Base-by-base conservation (phyloP, 1,284 basidiomycete species). In the Ceratobasidium sp. region DNA sequence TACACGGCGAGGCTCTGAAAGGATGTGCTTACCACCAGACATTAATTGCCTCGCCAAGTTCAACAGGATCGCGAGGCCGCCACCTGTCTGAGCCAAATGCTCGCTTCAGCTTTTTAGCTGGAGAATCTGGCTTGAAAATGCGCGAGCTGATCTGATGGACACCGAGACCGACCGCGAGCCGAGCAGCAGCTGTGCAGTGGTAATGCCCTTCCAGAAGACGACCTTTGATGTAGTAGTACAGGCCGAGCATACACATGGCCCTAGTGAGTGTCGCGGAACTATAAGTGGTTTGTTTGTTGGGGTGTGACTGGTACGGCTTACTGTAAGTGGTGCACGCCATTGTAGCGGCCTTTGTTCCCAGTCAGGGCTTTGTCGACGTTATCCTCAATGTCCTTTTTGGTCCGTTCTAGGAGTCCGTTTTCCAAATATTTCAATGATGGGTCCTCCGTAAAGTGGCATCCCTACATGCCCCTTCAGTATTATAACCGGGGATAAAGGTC, bases 171-270 rank as follows among this genome's bases (percentile, higher is more conserved):
- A 59, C 39, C 5, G 68, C 68, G 22, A 71, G 46, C 29, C 34
- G 34, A 29, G 54, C 59, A 29, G 68, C 91, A 0, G 88, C 87
- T 74, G 87, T 88, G 0, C 88, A 86, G 79, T 92, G 89, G 79
- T 90, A 90, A 78, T 88, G 88, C 6, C 91, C 91, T 79, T 93
- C 92, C 24, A 90, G 81, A 6, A 90, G 81, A 41, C 92, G 87
- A 7, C 90, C 91, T 77, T 89, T 91, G 39, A 90, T 87, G 34
- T 92, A 82, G 81, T 90, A 91, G 80, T 93, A 93, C 19, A 43
- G 27, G n/a, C 54, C 54, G 14, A 71, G 43, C 51, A 71, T 43
- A 59, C n/a, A 31, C 68, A 71, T 71, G 13, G 68, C 68, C 24
- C 68, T 71, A 53, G 4, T 14, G n/a, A 4, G 8, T 29, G 13